phyloP scores from a whole-genome alignment of 768 basidiomycete genomes.

The Auricularia cornea region DNA sequence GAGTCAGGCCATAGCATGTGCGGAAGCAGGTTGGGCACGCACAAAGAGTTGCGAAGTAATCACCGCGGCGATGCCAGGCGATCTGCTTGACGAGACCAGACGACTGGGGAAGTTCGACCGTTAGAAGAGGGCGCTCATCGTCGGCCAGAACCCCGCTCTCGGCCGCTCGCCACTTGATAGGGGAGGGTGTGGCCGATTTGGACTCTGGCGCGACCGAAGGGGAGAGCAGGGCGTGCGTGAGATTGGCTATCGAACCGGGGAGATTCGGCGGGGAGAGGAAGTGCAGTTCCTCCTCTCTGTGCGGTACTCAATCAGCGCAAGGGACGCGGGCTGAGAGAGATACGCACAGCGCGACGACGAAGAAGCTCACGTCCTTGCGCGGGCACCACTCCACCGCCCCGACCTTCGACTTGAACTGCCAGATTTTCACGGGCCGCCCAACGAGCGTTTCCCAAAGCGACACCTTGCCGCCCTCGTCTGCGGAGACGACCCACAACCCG shows the following conservation, averaged over 20 bases:
- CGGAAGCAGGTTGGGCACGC: constrained; percentile 28
- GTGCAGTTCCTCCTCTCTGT: constrained; percentile 71
- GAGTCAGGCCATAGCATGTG: constrained; percentile 1
- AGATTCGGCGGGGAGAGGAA: constrained; percentile 78
- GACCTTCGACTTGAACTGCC: constrained; percentile 74
- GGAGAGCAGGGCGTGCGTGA: constrained; percentile 53
- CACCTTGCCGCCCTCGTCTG: constrained; percentile 81
- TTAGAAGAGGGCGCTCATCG: constrained; percentile 47
- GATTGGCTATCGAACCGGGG: constrained; percentile 44
- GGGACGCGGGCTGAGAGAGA: not conserved
- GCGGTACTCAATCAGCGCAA: constrained; percentile 8
- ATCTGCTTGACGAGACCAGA: constrained; percentile 74
- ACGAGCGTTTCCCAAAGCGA: constrained; percentile 88
- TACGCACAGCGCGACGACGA: constrained; percentile 72
- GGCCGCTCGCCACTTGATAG: constrained; percentile 61
- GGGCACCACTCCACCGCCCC: constrained; percentile 93
- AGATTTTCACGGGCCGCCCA: constrained; percentile 80
- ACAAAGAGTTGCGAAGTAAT: constrained; percentile 95
- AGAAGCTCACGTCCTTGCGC: constrained; percentile 67
- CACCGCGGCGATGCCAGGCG: constrained; percentile 88
- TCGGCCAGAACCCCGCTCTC: constrained; percentile 35
- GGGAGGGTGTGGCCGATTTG: constrained; percentile 43
- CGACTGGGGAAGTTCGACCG: constrained; percentile 49
- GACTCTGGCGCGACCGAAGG: constrained; percentile 56
- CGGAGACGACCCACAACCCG: constrained; percentile 86